These are phyloP conservation scores for Ammopiptanthus mongolicus DNA, from an alignment of 306 rosid species.

Conservation along the genomic window DNA sequence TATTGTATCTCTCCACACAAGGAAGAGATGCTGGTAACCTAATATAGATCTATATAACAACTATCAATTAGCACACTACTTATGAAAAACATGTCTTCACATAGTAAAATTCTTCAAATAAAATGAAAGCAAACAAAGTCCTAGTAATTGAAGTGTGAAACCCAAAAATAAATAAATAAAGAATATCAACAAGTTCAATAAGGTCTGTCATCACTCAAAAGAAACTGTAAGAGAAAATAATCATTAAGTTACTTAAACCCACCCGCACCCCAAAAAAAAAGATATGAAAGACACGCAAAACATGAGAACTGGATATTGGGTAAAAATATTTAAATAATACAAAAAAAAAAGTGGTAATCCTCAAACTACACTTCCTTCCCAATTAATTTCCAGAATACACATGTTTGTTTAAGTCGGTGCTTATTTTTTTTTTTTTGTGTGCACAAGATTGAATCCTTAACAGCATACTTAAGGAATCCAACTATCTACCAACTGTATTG, in stretches of 20 bases:
- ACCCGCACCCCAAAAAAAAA: not conserved
- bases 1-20: not conserved
- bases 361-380: too few relatives aligned
- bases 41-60: not conserved
- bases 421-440: too few relatives aligned
- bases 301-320: not conserved
- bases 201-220: not conserved
- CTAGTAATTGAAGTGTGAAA: not conserved
- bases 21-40: constrained; percentile 10
- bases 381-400: too few relatives aligned
- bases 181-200: not conserved
- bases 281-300: not conserved
- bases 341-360: too few relatives aligned
- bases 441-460: too few relatives aligned
- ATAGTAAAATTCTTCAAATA: not conserved
- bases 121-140: not conserved
- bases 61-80: not conserved
- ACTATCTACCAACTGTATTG: too few relatives aligned
- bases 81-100: not conserved
- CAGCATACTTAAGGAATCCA: too few relatives aligned
- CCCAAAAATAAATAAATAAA: not conserved
- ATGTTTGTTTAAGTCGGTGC: too few relatives aligned
- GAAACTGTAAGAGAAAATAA: not conserved
- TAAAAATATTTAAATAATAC: too few relatives aligned
- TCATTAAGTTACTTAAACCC: not conserved